Percentiles rank a stretch among this genome's conserved stretches.
These are phyloP conservation scores for Fennellomyces sp. DNA, from an alignment of 371 early-diverging fungal species.

Conservation along the genomic window DNA sequence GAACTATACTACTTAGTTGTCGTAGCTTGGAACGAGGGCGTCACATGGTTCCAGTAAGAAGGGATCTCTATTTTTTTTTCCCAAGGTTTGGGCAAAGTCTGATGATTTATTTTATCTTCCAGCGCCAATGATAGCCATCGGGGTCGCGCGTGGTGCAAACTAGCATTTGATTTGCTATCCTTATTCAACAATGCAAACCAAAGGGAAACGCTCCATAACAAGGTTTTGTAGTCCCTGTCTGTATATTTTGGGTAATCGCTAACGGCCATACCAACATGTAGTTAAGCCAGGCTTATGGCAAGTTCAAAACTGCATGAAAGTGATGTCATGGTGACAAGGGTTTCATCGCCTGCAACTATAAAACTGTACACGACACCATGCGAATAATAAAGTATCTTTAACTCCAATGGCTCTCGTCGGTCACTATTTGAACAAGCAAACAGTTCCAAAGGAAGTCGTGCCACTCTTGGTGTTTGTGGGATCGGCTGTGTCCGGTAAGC, in stretches of 20 bases:
- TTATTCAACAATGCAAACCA: not conserved
- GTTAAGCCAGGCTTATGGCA: not conserved
- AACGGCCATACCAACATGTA: too few relatives aligned
- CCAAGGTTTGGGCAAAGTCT: not conserved
- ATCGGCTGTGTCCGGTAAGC: constrained; percentile 17
- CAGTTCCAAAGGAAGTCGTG: constrained; percentile 19
- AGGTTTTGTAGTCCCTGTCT: constrained; percentile 1
- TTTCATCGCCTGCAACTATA: too few relatives aligned
- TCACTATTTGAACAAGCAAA: constrained; percentile 1
- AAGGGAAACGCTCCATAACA: not conserved
- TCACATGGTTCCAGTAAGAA: constrained; percentile 17
- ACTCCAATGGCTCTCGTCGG: not conserved
- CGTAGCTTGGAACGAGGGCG: constrained; percentile 18
- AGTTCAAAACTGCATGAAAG: not conserved
- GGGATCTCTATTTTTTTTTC: not conserved
- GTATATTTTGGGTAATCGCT: too few relatives aligned
- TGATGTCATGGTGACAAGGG: constrained; percentile 4
- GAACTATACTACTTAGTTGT: constrained; percentile 17
- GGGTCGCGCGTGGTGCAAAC: constrained; percentile 7
- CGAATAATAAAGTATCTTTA: too few relatives aligned
- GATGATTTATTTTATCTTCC: not conserved
- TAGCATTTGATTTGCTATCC: constrained; percentile 4
- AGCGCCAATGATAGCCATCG: constrained; percentile 6
- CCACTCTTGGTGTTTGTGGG: constrained; percentile 16
- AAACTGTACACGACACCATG: too few relatives aligned